phyloP scores from a whole-genome alignment of 2,329 filamentous ascomycete species.

The Elsinoe necatrix region DNA sequence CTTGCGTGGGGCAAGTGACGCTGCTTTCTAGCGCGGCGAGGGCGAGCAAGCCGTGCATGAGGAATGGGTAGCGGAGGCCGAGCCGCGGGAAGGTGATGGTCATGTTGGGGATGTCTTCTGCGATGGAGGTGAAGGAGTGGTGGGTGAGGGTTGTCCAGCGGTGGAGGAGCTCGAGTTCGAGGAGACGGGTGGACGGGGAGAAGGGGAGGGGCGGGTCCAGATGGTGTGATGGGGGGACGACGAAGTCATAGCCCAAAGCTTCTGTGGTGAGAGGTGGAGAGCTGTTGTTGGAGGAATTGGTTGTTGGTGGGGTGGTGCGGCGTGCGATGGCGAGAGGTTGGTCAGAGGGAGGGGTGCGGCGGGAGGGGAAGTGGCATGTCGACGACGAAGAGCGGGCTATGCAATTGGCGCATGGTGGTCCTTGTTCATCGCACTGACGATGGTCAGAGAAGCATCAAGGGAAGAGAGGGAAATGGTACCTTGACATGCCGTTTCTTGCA shows the following conservation, averaged over 20 bases:
- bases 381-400: not conserved
- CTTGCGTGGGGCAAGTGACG: not conserved
- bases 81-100: not conserved
- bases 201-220: not conserved
- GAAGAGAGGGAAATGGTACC: not conserved
- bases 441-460: no score
- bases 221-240: not conserved
- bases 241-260: not conserved
- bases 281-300: not conserved
- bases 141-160: constrained; percentile 12
- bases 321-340: not conserved
- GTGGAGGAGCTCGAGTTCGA: constrained; percentile 15
- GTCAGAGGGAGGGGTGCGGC: not conserved
- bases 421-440: constrained; percentile 11
- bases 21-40: constrained; percentile 7
- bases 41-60: constrained; percentile 7
- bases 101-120: constrained; percentile 3
- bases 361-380: constrained; percentile 6
- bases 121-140: constrained; percentile 1
- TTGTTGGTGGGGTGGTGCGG: not conserved
- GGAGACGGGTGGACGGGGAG: not conserved
- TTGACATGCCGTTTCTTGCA: constrained; percentile 15
- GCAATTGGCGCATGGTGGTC: constrained; percentile 14
- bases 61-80: constrained; percentile 6
- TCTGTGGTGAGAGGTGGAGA: not conserved